phyloP scores from a whole-genome alignment of 495 filamentous ascomycete genomes.

The Neurospora pannonica region DNA sequence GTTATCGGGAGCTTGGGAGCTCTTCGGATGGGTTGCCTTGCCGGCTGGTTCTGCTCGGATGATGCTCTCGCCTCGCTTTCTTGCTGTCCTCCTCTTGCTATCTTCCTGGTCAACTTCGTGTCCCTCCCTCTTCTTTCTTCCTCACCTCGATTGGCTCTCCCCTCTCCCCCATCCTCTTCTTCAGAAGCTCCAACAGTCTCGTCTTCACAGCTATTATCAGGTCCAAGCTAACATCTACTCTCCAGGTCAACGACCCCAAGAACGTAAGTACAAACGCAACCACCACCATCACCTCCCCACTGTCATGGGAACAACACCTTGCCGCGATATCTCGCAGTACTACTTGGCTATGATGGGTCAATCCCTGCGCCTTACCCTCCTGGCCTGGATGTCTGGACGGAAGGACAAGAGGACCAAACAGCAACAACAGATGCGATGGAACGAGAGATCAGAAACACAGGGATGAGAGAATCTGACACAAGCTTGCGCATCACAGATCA shows the following conservation, averaged over 20 bases:
- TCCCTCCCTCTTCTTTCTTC: not conserved
- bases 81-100: not conserved
- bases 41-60: not conserved
- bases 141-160: not conserved
- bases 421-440: not conserved
- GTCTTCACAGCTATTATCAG: not conserved
- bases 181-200: not conserved
- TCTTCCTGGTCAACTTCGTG: not conserved
- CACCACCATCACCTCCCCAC: not conserved
- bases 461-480: conserved; percentile 1
- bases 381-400: not conserved
- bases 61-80: not conserved
- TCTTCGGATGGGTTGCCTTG: not conserved
- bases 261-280: conserved; percentile 47
- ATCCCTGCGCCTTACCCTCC: not conserved
- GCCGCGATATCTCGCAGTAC: not conserved
- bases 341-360: not conserved
- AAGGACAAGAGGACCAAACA: not conserved
- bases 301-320: not conserved
- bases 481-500: conserved; percentile 54
- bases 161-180: not conserved
- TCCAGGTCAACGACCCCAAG: conserved; percentile 60
- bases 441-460: not conserved
- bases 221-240: conserved; percentile 13
- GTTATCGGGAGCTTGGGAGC: not conserved